Conservation (phyloP, 306 rosid genomes). For the Lotus japonicus region DNA sequence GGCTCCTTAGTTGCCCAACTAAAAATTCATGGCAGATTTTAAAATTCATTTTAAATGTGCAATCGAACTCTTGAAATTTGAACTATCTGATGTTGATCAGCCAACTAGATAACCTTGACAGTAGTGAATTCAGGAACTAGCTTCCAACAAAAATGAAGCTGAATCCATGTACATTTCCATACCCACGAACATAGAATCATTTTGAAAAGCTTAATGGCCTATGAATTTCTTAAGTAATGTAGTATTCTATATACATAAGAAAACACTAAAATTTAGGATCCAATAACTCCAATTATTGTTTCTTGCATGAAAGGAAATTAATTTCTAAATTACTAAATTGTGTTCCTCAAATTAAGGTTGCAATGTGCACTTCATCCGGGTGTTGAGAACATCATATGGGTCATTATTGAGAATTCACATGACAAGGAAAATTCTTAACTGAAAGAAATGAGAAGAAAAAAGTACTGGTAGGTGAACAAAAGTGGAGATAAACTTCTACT, state of each 20-base stretch:
- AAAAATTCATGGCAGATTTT: no score
- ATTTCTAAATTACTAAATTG: not conserved
- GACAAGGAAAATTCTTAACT: not conserved
- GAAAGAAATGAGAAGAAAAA: not conserved
- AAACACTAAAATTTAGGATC: not conserved
- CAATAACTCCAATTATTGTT: conserved; percentile 6
- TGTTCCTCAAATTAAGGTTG: conserved; percentile 17
- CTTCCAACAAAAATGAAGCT: no score
- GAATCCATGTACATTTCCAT: no score
- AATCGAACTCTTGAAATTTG: no score
- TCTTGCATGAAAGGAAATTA: conserved; percentile 23
- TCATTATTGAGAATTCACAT: conserved; percentile 41
- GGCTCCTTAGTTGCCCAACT: no score
- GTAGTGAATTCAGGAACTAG: no score
- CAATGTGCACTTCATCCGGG: conserved; percentile 19
- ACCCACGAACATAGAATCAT: no score
- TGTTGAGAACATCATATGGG: conserved; percentile 26
- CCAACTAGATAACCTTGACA: no score
- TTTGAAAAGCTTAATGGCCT: no score
- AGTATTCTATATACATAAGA: no score
- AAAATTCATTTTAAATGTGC: no score
- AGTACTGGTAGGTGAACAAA: not conserved
- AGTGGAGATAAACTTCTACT: conserved; percentile 1
- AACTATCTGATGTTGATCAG: no score
- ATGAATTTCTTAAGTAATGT: not conserved